phyloP scores from a whole-genome alignment of 2,329 filamentous ascomycete species.

The Botryotinia convoluta region DNA sequence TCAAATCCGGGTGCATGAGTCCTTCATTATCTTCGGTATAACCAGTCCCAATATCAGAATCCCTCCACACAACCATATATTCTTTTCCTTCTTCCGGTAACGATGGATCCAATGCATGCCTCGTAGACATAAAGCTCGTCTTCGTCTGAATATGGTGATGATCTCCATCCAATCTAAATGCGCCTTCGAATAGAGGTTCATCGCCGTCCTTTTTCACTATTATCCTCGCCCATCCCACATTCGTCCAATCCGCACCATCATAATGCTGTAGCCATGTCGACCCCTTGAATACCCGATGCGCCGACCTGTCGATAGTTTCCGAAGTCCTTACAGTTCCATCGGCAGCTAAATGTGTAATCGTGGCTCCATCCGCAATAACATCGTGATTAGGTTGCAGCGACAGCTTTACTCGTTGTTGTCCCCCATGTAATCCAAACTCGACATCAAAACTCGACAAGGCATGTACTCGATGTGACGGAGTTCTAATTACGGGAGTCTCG shows the following conservation, averaged over 20 bases:
- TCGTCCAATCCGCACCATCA: slow-evolving; percentile 65
- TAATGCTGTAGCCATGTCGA: slow-evolving; percentile 66
- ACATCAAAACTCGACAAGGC: slow-evolving; percentile 82
- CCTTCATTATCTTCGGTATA: slow-evolving; percentile 43
- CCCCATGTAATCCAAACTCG: slow-evolving; percentile 69
- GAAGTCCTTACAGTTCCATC: slow-evolving; percentile 66
- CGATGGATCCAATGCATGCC: slow-evolving; percentile 67
- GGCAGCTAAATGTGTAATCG: slow-evolving; percentile 66
- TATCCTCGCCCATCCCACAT: slow-evolving; percentile 84
- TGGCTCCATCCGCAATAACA: slow-evolving; percentile 73
- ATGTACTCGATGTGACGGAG: slow-evolving; percentile 74
- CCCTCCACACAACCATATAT: slow-evolving; percentile 86
- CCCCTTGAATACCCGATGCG: slow-evolving; percentile 84
- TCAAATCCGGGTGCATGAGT: slow-evolving; percentile 47
- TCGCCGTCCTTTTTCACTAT: slow-evolving; percentile 73
- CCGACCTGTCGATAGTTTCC: slow-evolving; percentile 68
- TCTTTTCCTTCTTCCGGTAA: slow-evolving; percentile 55
- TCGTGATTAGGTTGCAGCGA: slow-evolving; percentile 88
- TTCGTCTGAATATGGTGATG: slow-evolving; percentile 83
- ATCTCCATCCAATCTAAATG: slow-evolving; percentile 76
- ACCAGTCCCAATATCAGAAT: slow-evolving; percentile 69
- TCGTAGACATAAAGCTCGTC: slow-evolving; percentile 70
- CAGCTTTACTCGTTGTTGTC: slow-evolving; percentile 70
- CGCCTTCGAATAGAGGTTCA: slow-evolving; percentile 82
- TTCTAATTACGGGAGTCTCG: slow-evolving; percentile 73